Evolutionary conservation across 148 eudicot species (phyloP).

Genomic region (Vaccinium corymbosum): DNA sequence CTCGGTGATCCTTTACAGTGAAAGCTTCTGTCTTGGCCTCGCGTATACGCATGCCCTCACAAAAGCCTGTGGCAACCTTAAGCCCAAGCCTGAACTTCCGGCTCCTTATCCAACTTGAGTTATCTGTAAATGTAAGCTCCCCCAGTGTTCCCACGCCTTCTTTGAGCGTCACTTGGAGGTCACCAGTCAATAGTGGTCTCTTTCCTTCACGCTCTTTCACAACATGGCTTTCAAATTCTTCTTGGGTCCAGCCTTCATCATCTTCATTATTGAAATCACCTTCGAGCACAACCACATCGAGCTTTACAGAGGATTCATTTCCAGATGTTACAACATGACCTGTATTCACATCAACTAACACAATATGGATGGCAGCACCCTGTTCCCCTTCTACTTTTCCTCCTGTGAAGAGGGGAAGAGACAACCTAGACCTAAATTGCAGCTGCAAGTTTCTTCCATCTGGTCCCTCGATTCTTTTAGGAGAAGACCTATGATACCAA

Average conservation of each 20-base stretch:
- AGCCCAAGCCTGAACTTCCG: slow-evolving; percentile 88
- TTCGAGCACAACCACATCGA: slow-evolving; percentile 85
- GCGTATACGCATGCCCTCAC: slow-evolving; percentile 70
- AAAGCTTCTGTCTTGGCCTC: slow-evolving; percentile 98
- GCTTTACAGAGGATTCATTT: slow-evolving; percentile 69
- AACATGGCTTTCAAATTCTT: slow-evolving; percentile 80
- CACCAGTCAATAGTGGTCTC: slow-evolving; percentile 83
- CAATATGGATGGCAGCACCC: slow-evolving; percentile 88
- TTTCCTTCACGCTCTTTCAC: slow-evolving; percentile 96
- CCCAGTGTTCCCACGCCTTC: slow-evolving; percentile 97
- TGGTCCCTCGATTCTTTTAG: slow-evolving; percentile 84
- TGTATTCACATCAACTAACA: slow-evolving; percentile 61
- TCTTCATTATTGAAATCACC: slow-evolving; percentile 95
- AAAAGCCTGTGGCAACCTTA: slow-evolving; percentile 67
- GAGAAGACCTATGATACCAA: slow-evolving; percentile 58
- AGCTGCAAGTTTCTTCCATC: slow-evolving; percentile 88
- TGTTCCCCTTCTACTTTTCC: slow-evolving; percentile 99
- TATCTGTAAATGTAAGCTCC: slow-evolving; percentile 89
- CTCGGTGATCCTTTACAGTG: slow-evolving; percentile 92
- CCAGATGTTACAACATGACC: slow-evolving; percentile 77
- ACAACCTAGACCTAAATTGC: slow-evolving; percentile 67
- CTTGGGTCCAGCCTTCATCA: slow-evolving; percentile 84
- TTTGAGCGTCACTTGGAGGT: slow-evolving; percentile 75
- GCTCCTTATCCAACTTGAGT: slow-evolving; percentile 96
- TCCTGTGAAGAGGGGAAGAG: slow-evolving; percentile 91